A percentile compares a stretch with the other conserved stretches of the same genome.
Conservation (phyloP, 164 flowering plant species). For the Dillenia suffruticosa region DNA sequence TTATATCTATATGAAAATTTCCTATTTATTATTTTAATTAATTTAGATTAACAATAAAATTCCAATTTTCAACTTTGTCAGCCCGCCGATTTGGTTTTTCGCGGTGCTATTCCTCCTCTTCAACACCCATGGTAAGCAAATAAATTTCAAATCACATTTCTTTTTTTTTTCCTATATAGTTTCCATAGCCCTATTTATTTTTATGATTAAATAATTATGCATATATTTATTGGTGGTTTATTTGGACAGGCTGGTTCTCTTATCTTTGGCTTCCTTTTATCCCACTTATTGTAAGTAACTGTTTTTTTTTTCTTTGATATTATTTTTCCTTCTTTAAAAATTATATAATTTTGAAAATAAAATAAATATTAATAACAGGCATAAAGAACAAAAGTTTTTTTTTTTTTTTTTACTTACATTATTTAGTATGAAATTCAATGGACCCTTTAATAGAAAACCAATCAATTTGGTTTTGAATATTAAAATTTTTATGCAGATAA, state of each 20-base stretch:
- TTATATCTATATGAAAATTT: too few relatives aligned
- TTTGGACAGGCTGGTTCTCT: conserved; percentile 54
- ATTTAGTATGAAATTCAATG: too few relatives aligned
- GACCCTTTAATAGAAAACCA: too few relatives aligned
- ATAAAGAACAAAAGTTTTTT: too few relatives aligned
- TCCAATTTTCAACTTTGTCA: conserved; percentile 14
- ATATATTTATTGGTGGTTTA: not conserved
- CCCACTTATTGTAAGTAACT: conserved; percentile 63
- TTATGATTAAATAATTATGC: not conserved
- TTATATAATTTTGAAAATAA: too few relatives aligned
- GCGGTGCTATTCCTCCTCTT: conserved; percentile 63
- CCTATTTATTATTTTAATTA: not conserved
- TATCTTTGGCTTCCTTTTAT: conserved; percentile 76
- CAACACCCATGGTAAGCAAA: conserved; percentile 47
- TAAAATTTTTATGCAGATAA: conserved; percentile 34
- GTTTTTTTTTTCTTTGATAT: not conserved
- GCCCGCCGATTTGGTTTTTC: conserved; percentile 70
- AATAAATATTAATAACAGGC: too few relatives aligned
- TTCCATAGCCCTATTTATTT: not conserved
- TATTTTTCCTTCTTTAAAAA: too few relatives aligned
- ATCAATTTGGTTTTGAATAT: not conserved
- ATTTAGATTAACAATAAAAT: not conserved
- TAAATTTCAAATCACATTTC: not conserved
- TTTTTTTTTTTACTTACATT: too few relatives aligned
- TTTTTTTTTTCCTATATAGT: not conserved